Percentiles rank a stretch among this genome's conserved stretches.
Evolutionary conservation across 305 asterid genomes (phyloP).

Genomic region (Ilex paraguariensis): DNA sequence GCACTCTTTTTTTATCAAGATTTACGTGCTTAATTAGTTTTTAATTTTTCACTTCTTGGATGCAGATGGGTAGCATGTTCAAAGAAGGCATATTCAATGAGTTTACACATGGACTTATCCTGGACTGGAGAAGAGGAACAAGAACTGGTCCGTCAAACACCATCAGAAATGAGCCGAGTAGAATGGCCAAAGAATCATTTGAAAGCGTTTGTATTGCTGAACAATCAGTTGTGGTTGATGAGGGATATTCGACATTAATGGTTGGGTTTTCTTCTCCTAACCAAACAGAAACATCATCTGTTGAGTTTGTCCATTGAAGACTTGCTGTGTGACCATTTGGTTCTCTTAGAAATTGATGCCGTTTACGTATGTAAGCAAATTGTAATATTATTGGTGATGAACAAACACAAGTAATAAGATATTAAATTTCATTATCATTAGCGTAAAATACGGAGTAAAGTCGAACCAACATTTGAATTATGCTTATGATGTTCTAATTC

Average conservation of each 20-base stretch:
- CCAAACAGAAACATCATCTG: conserved; percentile 11
- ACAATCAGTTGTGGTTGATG: conserved; percentile 16
- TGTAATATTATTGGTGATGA: too few species aligned
- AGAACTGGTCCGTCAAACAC: conserved; percentile 12
- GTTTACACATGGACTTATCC: conserved; percentile 15
- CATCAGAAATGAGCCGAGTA: background rate
- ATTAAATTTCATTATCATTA: too few species aligned
- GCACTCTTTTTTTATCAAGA: background rate
- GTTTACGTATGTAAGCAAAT: too few species aligned
- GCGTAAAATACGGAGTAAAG: too few species aligned
- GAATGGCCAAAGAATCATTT: conserved; percentile 19
- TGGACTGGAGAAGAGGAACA: conserved; percentile 29
- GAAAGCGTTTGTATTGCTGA: conserved; percentile 29
- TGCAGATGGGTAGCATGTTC: conserved; percentile 80
- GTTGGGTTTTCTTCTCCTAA: conserved; percentile 34
- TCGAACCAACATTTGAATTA: too few species aligned
- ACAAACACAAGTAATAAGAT: too few species aligned
- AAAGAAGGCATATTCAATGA: conserved; percentile 52
- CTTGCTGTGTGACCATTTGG: too few species aligned
- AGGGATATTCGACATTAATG: conserved; percentile 17
- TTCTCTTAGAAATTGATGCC: too few species aligned
- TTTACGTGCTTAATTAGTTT: background rate
- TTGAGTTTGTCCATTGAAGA: background rate
- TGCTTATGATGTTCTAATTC: too few species aligned
- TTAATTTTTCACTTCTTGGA: background rate